Base-by-base conservation (phyloP, 202 grass and related monocot species). In the Schoenoplectus tabernaemontani region DNA sequence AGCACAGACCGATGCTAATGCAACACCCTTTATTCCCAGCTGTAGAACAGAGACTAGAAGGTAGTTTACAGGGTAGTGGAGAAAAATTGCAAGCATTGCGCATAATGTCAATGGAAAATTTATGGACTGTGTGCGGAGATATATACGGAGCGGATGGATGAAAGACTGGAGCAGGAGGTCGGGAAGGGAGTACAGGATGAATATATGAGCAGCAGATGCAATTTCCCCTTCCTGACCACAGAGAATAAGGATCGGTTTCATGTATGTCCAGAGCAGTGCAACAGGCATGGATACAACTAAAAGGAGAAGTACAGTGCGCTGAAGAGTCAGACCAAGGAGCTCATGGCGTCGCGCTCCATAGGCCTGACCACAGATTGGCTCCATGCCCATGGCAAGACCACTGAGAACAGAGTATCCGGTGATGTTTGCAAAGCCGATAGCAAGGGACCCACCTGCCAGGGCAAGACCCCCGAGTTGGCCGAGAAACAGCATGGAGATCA, bases 401-500 rank as follows among this genome's bases (percentile, higher is more conserved):
- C 90, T 93, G 0, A 97, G 82, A 11, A 97, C 91, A 0, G 96
- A 99, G 61, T 99, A 99, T 0, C 96, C 96, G 0, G 96, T 99
- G 53, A 99, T 99, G 83, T 99, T 99, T 9, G 96, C 96, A 39
- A 99, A 99, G 33, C 96, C 96, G 63, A 99, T 93, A 43, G 96
- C 91, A 4, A 99, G 92, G 68, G 92, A 91, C 2, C 92, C 96
- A 53, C 91, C 96, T 37, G 96, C 92, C 56, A 99, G 92, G 15
- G 89, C 81, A 4, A 98, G 86, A 0, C 86, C 89, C 2, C 96
- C 90, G 39, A 98, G 86, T 47, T 82, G 86, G 76, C 96, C 96
- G 16, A 98, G 90, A 82, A 98, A 98, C 46, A 98, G 83, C 91
- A 98, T 98, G 7, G 96, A 98, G 41, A 98, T 91, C 91, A 98